Evolutionary conservation across 2,329 filamentous ascomycete genomes (phyloP).

Genomic region (Arthrobotrys sinensis): DNA sequence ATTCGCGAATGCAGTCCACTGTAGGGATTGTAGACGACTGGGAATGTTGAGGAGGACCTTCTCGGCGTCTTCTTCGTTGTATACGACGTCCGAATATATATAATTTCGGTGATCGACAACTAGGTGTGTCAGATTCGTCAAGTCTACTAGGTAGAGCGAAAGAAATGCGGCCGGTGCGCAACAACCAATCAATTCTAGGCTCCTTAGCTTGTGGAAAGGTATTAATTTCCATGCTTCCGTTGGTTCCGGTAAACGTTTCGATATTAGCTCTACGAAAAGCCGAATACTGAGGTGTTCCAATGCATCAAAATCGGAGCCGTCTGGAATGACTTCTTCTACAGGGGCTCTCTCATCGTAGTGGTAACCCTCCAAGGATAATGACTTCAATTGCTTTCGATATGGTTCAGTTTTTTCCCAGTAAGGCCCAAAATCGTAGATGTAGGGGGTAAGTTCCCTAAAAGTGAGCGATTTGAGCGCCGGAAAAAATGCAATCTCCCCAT

Average conservation of each 20-base stretch:
- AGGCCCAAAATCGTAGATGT: neutral
- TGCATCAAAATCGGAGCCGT: too few species aligned
- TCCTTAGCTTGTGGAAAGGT: neutral
- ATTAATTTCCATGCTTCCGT: too few species aligned
- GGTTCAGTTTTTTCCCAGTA: neutral
- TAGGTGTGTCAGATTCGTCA: neutral
- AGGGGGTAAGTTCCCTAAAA: neutral
- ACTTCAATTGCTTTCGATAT: neutral
- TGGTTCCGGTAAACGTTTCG: too few species aligned
- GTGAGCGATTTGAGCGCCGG: neutral
- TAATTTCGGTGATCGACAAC: neutral
- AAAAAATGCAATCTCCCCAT: neutral
- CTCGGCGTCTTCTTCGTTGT: neutral
- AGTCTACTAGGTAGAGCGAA: neutral
- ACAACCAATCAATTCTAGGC: neutral
- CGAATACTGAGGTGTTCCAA: neutral
- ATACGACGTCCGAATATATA: too few species aligned
- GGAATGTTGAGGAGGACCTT: conserved; percentile 9
- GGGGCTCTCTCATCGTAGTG: too few species aligned
- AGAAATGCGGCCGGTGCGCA: neutral
- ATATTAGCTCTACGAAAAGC: neutral
- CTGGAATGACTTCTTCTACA: too few species aligned
- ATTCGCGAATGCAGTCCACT: neutral
- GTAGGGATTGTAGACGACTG: neutral
- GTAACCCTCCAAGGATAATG: neutral